Conservation (phyloP, 73 alveolate genomes). For the Symbiodinium pilosum region DNA sequence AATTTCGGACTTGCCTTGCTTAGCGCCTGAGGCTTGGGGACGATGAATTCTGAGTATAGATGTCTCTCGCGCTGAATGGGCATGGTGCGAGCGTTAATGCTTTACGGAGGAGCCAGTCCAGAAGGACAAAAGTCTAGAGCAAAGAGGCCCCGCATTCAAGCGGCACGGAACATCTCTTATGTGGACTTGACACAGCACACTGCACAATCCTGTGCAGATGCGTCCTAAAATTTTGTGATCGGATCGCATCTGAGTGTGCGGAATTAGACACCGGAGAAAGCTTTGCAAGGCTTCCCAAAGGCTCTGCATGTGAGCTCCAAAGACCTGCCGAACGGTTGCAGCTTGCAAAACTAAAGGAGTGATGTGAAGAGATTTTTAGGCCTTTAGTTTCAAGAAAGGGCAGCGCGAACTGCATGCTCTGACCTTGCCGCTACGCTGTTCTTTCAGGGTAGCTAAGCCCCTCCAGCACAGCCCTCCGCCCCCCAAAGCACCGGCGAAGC, state of each 20-base stretch:
- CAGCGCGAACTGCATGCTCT: no score
- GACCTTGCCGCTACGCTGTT: no score
- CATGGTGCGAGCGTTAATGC: background rate
- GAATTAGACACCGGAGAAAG: background rate
- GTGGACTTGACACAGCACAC: background rate
- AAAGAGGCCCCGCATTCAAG: background rate
- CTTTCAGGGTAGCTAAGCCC: background rate
- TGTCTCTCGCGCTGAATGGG: background rate
- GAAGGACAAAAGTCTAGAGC: background rate
- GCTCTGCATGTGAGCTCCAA: background rate
- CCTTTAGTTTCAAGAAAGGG: no score
- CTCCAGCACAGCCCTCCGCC: slow-evolving; percentile 6
- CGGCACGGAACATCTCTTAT: background rate
- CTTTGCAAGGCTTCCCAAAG: background rate
- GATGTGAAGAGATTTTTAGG: no score
- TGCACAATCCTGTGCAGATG: background rate
- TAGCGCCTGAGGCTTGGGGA: slow-evolving; percentile 61
- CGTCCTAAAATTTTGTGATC: background rate
- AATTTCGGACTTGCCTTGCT: no score
- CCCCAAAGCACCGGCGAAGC: background rate
- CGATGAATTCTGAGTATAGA: slow-evolving; percentile 63
- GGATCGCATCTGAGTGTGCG: background rate
- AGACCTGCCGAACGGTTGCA: background rate
- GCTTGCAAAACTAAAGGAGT: background rate
- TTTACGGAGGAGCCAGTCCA: background rate